Percentiles rank a stretch among this genome's conserved stretches.
Conservation (phyloP, 2,329 filamentous ascomycete genomes). For the Aspergillus sp. region DNA sequence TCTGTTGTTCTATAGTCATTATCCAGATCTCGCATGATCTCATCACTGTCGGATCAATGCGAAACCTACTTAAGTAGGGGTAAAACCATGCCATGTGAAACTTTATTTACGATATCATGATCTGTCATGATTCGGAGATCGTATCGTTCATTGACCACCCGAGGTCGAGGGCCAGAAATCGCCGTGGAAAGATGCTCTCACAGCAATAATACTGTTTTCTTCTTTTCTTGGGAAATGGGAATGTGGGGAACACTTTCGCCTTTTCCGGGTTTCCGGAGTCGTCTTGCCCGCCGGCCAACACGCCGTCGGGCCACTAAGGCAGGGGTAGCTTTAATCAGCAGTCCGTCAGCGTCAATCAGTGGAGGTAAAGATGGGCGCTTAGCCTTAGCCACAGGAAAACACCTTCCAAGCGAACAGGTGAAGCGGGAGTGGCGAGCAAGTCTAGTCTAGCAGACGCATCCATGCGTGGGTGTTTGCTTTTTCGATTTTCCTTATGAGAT, state of each 20-base stretch:
- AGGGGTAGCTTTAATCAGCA: constrained; percentile 17
- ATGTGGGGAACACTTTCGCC: not conserved
- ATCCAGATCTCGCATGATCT: not conserved
- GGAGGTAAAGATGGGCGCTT: not conserved
- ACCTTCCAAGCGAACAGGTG: not conserved
- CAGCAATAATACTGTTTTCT: not conserved
- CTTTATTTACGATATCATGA: constrained; percentile 1
- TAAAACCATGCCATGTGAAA: not conserved
- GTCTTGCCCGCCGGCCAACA: constrained; percentile 18
- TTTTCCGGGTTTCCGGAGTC: constrained; percentile 26
- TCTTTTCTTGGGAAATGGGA: not conserved
- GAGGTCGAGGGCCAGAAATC: not conserved
- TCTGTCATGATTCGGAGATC: not conserved
- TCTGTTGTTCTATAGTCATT: not conserved
- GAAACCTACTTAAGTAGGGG: not conserved
- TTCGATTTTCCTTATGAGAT: not conserved
- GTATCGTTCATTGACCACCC: not conserved
- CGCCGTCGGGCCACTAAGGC: constrained; percentile 19
- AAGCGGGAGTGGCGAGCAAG: not conserved
- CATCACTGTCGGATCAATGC: not conserved
- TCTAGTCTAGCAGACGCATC: not conserved
- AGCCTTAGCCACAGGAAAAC: not conserved
- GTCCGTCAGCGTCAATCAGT: constrained; percentile 10
- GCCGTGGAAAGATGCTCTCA: not conserved
- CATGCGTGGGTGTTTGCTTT: not conserved